Evolutionary conservation across 2,329 filamentous ascomycete genomes (phyloP), one percentile per base, ranked within the genome.

Genomic region (Microdochium trichocladiopsis): DNA sequence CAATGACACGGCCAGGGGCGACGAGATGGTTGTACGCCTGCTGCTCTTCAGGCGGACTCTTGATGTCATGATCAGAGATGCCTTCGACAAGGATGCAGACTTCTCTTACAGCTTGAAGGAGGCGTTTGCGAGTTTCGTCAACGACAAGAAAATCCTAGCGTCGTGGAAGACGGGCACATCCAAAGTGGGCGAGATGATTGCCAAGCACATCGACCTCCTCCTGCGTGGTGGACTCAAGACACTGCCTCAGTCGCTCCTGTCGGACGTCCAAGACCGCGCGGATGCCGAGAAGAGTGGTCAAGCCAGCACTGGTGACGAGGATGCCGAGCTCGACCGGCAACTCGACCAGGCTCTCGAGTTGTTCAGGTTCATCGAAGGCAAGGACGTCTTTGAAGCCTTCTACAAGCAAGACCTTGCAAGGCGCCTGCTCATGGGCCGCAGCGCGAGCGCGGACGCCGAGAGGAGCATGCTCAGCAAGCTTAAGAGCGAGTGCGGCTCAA

Each of bases 141-240:
- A 99, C 67, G 89, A 94, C 67, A 87, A 87, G 64, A 88, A 86
- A 63, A 84, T 82, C 1, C 78, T 82, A 8, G 76, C 83, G 4
- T 85, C 83, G 4, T 93, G 88, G 81, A 83, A 84, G 50, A 90
- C 88, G 0, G 87, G 91, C 52, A 95, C 92, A 52, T 90, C 91
- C 18, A 97, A 95, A 75, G 90, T 95, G 14, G 94, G 93, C 49
- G 94, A 99, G 73, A 96, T 97, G 92, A 95, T 96, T 60, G 95
- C 94, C 25, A 97, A 96, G 69, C 92, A 97, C 62, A 88, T 99
- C 56, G 94, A 99, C 69, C 79, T 88, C 72, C 76, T 99, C 21
- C 79, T 99, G 28, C 85, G 91, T 52, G 90, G 90, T 49, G 95
- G 94, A 1, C 78, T 93, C 48, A 97, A 95, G 67, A 86, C 87